phyloP scores from a whole-genome alignment of 257 asterid species.

The Nicotiana otophora region DNA sequence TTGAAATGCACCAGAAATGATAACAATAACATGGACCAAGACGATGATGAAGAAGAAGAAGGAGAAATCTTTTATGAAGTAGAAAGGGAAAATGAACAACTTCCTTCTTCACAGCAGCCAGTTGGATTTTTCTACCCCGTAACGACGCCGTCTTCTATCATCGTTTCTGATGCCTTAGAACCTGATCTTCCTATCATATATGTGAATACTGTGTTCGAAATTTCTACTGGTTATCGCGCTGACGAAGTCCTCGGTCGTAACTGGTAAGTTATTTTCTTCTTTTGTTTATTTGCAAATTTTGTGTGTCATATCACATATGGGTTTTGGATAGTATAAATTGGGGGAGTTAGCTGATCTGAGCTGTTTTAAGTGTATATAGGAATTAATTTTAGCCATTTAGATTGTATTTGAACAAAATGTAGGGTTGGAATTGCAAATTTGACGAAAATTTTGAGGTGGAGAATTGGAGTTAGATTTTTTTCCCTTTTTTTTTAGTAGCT shows the following conservation, averaged over 20 bases:
- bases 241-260: slow-evolving; percentile 87
- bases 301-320: neutral
- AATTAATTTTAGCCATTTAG: neutral
- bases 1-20: slow-evolving; percentile 29
- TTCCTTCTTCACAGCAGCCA: slow-evolving; percentile 21
- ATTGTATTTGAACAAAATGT: neutral
- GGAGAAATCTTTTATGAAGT: neutral
- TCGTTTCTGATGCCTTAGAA: slow-evolving; percentile 76
- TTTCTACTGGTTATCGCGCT: slow-evolving; percentile 81
- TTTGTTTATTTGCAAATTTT: neutral
- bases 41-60: slow-evolving; percentile 20
- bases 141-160: slow-evolving; percentile 60
- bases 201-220: slow-evolving; percentile 66
- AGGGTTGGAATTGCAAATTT: neutral
- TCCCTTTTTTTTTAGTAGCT: neutral
- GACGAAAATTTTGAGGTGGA: neutral
- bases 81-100: neutral
- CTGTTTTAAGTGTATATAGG: neutral
- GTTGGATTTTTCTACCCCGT: slow-evolving; percentile 40
- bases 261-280: slow-evolving; percentile 37
- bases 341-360: neutral
- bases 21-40: slow-evolving; percentile 22
- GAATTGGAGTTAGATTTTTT: neutral
- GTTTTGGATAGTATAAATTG: no score
- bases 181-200: slow-evolving; percentile 75